Evolutionary conservation across 495 filamentous ascomycete genomes (phyloP).

Genomic region (Paragyromitra xinjiangensis): DNA sequence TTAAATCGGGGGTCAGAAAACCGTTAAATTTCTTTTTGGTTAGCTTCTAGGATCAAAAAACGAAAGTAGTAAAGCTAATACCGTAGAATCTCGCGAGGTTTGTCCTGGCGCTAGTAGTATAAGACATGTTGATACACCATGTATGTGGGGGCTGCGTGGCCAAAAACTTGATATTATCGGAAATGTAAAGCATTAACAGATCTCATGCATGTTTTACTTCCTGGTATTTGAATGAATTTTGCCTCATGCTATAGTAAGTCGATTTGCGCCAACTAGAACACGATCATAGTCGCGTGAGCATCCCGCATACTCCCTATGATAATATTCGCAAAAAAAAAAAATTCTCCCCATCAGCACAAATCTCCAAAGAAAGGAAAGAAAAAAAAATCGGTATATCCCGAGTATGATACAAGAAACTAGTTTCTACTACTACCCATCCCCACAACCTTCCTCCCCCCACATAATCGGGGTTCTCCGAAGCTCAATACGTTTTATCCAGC

Average conservation of each 20-base stretch:
- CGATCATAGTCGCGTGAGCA: neutral
- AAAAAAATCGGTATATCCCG: conserved; percentile 16
- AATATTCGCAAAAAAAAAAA: conserved; percentile 3
- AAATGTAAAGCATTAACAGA: too few relatives aligned
- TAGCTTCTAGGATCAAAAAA: neutral
- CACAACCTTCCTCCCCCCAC: neutral
- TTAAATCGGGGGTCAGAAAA: neutral
- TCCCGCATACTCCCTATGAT: neutral
- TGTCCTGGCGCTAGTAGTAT: too few relatives aligned
- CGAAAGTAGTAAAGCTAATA: neutral
- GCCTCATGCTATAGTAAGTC: too few relatives aligned
- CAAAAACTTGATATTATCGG: too few relatives aligned
- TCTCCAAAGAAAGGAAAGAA: conserved; percentile 15
- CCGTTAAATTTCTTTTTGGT: neutral
- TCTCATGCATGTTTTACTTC: too few relatives aligned
- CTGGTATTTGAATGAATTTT: too few relatives aligned
- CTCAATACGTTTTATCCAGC: neutral
- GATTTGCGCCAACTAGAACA: neutral
- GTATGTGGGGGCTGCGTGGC: too few relatives aligned
- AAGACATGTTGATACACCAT: too few relatives aligned
- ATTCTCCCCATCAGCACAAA: conserved; percentile 17
- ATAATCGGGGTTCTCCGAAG: neutral
- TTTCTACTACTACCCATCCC: neutral
- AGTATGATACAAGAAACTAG: conserved; percentile 41
- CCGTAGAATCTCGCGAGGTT: too few relatives aligned